Conservation (phyloP, 805 yeast genomes). For the Nakazawaea siamensis region DNA sequence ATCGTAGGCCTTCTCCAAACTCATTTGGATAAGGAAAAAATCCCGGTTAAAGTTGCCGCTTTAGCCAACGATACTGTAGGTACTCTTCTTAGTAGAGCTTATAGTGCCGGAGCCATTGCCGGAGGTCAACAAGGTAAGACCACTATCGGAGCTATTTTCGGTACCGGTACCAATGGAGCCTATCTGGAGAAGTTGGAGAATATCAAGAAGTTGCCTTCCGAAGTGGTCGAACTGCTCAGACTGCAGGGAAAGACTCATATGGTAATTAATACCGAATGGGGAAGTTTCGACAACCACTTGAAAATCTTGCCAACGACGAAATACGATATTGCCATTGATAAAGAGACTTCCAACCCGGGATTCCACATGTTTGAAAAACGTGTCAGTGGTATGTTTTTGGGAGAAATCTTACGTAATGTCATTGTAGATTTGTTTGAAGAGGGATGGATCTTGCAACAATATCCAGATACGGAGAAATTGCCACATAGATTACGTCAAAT, state of each 20-base stretch:
- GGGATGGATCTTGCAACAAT: constrained; percentile 52
- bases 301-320: constrained; percentile 68
- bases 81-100: constrained; percentile 81
- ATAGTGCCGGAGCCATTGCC: constrained; percentile 49
- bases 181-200: constrained; percentile 71
- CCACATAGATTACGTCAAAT: constrained; percentile 67
- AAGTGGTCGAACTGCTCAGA: constrained; percentile 27
- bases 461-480: constrained; percentile 28
- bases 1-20: constrained; percentile 67
- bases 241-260: constrained; percentile 49
- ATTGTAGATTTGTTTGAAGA: constrained; percentile 58
- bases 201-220: constrained; percentile 64
- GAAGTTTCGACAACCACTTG: constrained; percentile 85
- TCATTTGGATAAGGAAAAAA: constrained; percentile 49
- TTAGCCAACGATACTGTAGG: constrained; percentile 96
- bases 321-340: constrained; percentile 69
- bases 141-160: constrained; percentile 84
- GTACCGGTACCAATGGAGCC: constrained; percentile 98
- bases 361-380: constrained; percentile 91
- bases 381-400: constrained; percentile 86
- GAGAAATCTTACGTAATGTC: constrained; percentile 76
- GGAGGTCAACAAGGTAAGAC: constrained; percentile 64
- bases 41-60: constrained; percentile 73
- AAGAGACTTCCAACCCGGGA: constrained; percentile 70
- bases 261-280: constrained; percentile 97